Conservation (phyloP, 805 yeast genomes). For the Cyberlindnera bimundalis region DNA sequence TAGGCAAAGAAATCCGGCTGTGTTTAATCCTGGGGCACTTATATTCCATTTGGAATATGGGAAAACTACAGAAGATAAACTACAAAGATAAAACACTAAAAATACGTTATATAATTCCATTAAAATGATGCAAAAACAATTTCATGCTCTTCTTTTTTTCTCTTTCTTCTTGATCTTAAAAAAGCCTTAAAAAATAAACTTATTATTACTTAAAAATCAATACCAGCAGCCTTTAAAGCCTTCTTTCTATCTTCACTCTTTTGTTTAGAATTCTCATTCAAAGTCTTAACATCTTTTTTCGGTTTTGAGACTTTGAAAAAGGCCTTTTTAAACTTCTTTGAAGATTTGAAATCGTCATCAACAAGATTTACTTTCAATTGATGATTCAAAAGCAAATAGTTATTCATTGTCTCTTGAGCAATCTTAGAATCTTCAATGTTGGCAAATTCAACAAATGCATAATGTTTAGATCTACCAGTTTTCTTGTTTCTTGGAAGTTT, state of each 20-base stretch:
- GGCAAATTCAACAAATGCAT: constrained; percentile 83
- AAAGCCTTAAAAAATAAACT: not conserved
- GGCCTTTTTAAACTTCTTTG: constrained; percentile 34
- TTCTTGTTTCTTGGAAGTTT: constrained; percentile 85
- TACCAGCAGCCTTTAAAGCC: constrained; percentile 34
- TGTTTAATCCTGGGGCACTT: too few relatives aligned
- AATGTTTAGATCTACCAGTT: constrained; percentile 88
- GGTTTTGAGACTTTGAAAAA: constrained; percentile 30
- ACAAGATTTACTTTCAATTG: constrained; percentile 67
- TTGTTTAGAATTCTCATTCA: constrained; percentile 31
- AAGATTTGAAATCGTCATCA: constrained; percentile 41
- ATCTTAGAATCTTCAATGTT: constrained; percentile 72
- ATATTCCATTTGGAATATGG: too few relatives aligned
- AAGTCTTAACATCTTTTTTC: constrained; percentile 29
- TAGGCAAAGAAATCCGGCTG: constrained; percentile 2
- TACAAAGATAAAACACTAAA: too few relatives aligned
- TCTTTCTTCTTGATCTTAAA: too few relatives aligned
- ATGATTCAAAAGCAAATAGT: constrained; percentile 86
- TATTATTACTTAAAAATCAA: constrained; percentile 36
- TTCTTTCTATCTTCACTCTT: constrained; percentile 33
- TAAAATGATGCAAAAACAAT: too few relatives aligned
- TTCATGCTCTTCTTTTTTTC: too few relatives aligned
- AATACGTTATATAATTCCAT: too few relatives aligned
- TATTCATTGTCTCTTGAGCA: constrained; percentile 95
- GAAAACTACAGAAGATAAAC: too few relatives aligned